These are phyloP conservation scores for Scutellaria barbata DNA, from an alignment of 257 asterid genomes.

Conservation along the genomic window DNA sequence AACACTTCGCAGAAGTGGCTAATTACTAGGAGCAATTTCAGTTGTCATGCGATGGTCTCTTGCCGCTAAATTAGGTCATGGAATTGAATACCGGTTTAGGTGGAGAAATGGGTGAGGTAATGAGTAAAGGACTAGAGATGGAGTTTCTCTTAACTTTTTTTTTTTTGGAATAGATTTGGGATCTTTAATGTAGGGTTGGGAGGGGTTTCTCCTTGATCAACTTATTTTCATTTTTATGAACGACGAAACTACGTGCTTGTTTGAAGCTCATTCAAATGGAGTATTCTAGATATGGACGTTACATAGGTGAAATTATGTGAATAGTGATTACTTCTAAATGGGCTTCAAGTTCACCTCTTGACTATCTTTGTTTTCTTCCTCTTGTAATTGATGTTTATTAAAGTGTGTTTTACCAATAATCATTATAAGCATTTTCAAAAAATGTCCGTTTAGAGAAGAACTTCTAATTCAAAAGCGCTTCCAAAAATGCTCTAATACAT, in stretches of 20 bases:
- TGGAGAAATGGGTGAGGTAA: not conserved
- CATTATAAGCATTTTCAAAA: too few species aligned
- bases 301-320: too few species aligned
- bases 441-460: too few species aligned
- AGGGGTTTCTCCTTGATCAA: not conserved
- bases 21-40: not conserved
- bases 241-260: too few species aligned
- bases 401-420: too few species aligned
- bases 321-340: too few species aligned
- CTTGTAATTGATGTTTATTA: too few species aligned
- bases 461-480: too few species aligned
- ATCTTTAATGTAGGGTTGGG: not conserved
- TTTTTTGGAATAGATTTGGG: not conserved
- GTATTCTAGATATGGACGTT: too few species aligned
- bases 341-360: too few species aligned
- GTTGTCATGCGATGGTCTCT: not conserved
- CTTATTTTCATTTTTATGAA: not conserved
- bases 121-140: not conserved
- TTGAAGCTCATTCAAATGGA: too few species aligned
- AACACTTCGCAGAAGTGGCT: not conserved
- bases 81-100: slow-evolving; percentile 2
- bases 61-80: not conserved
- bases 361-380: too few species aligned
- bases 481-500: not conserved
- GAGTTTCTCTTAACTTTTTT: not conserved